A percentile compares a stretch with the other conserved stretches of the same genome.
Evolutionary conservation across 345 rosid species (phyloP).

Genomic region (Clausena lansium): DNA sequence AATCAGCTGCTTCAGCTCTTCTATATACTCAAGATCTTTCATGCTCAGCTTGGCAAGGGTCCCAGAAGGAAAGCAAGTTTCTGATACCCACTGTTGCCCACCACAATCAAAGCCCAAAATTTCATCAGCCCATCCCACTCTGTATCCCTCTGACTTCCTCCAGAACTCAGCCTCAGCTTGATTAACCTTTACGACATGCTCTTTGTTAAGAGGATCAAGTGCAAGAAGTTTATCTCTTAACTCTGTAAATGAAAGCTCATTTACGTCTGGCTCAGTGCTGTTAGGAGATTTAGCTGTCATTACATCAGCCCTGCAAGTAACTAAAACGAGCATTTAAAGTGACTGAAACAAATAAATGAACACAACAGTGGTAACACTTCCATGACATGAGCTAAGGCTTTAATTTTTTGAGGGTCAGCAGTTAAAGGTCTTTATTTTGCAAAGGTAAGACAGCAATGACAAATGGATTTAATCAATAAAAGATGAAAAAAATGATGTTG

Average conservation of each 20-base stretch:
- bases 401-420: not conserved
- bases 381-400: not conserved
- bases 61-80: constrained; percentile 94
- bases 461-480: not conserved
- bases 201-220: constrained; percentile 87
- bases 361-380: not conserved
- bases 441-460: not conserved
- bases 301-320: constrained; percentile 47
- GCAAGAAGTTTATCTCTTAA: constrained; percentile 88
- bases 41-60: constrained; percentile 78
- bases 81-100: constrained; percentile 99
- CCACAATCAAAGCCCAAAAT: constrained; percentile 98
- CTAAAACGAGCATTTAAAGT: constrained; percentile 23
- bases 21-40: constrained; percentile 92
- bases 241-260: constrained; percentile 80
- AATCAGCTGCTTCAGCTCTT: constrained; percentile 75
- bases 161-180: constrained; percentile 96
- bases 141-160: constrained; percentile 92
- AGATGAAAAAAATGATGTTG: not conserved
- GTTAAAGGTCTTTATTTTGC: not conserved
- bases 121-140: constrained; percentile 97
- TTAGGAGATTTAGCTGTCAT: constrained; percentile 41
- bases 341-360: constrained; percentile 8
- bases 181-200: constrained; percentile 73
- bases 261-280: constrained; percentile 47